These are phyloP conservation scores for Pseudocercospora macadamiae DNA, from an alignment of 2,329 filamentous ascomycete species.

Conservation along the genomic window DNA sequence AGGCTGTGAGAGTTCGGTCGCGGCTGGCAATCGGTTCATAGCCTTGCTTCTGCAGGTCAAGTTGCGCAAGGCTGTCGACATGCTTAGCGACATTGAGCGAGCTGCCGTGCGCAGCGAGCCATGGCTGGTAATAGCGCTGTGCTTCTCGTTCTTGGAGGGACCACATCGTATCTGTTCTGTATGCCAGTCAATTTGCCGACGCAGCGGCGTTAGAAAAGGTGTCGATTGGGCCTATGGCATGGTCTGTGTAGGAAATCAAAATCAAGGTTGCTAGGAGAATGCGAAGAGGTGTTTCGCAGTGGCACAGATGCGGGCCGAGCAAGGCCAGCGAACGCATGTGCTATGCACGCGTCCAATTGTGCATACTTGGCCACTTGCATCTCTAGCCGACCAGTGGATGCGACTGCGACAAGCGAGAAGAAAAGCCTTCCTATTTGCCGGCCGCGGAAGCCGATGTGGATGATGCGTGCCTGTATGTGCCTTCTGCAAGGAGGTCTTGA, in stretches of 20 bases:
- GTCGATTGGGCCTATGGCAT: background rate
- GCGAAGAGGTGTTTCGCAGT: background rate
- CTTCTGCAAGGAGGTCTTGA: background rate
- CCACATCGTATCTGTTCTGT: background rate
- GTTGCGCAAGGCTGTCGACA: conserved; percentile 29
- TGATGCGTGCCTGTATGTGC: background rate
- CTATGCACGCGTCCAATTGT: background rate
- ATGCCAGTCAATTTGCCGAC: background rate
- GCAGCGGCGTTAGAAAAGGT: background rate
- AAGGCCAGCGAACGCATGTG: background rate
- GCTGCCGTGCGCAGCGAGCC: conserved; percentile 31
- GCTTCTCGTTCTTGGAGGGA: conserved; percentile 17
- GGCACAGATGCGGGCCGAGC: background rate
- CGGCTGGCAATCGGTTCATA: conserved; percentile 25
- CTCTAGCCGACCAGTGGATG: background rate
- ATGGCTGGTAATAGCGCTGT: conserved; percentile 30
- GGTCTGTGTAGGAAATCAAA: background rate
- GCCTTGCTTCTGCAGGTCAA: conserved; percentile 29
- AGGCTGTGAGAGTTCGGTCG: conserved; percentile 47
- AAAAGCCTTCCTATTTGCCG: background rate
- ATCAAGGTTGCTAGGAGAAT: background rate
- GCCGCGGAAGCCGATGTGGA: background rate
- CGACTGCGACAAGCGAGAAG: background rate
- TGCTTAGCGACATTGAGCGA: conserved; percentile 31
- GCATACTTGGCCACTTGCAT: too few relatives aligned